Evolutionary conservation across 768 basidiomycete genomes (phyloP).

Genomic region (Pleurotus salmoneostramineus): DNA sequence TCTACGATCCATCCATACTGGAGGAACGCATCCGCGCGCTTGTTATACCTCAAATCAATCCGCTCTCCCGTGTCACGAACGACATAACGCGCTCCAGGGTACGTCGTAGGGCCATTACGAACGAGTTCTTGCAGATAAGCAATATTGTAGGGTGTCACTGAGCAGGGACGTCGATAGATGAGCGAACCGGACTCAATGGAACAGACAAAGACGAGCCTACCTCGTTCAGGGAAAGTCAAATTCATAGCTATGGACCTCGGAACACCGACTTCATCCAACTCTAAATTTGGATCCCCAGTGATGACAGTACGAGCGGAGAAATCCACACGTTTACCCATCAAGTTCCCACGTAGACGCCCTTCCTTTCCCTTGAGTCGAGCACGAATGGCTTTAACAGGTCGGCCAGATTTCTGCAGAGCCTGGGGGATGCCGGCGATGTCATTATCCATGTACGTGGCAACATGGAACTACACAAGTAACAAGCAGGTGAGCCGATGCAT

Average conservation of each 20-base stretch:
- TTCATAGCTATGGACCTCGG: conserved; percentile 96
- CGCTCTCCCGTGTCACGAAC: conserved; percentile 97
- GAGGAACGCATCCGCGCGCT: conserved; percentile 89
- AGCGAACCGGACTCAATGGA: not conserved
- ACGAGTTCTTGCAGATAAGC: conserved; percentile 92
- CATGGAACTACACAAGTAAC: conserved; percentile 75
- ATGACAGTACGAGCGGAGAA: conserved; percentile 99
- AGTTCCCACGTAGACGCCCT: conserved; percentile 92
- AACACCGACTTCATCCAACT: conserved; percentile 96
- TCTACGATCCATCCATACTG: conserved; percentile 99
- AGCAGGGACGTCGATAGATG: conserved; percentile 9
- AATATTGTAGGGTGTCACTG: conserved; percentile 98
- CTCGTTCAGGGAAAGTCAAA: conserved; percentile 94
- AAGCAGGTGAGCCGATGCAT: conserved; percentile 7
- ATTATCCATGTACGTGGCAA: conserved; percentile 99
- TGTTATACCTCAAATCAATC: conserved; percentile 95
- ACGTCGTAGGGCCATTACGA: conserved; percentile 88
- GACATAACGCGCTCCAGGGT: conserved; percentile 96
- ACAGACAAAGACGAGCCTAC: conserved; percentile 30
- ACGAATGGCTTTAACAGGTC: conserved; percentile 97
- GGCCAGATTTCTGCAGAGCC: conserved; percentile 93
- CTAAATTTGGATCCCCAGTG: conserved; percentile 96
- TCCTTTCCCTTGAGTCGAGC: conserved; percentile 98
- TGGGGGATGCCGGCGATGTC: conserved; percentile 98
- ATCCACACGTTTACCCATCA: conserved; percentile 99